A percentile compares a stretch with the other conserved stretches of the same genome.
These are phyloP conservation scores for Populus nigra DNA, from an alignment of 345 rosid species.

Conservation along the genomic window DNA sequence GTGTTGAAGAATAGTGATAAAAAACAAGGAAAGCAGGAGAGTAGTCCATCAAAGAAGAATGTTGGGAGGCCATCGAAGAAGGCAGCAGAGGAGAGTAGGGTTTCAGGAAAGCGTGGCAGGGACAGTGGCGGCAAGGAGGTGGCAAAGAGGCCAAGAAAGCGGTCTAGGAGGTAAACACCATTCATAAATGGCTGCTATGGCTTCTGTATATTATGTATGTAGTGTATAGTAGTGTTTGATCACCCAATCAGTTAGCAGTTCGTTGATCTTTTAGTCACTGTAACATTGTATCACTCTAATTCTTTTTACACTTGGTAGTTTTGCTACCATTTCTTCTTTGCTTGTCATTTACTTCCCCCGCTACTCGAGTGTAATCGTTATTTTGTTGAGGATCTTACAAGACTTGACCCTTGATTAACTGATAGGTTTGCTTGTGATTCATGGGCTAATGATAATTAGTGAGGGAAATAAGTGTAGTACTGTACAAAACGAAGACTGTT, in stretches of 20 bases:
- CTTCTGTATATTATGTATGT: slow-evolving; percentile 4
- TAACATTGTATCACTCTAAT: slow-evolving; percentile 1
- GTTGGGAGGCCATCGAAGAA: slow-evolving; percentile 56
- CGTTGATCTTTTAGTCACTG: neutral
- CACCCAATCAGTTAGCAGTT: neutral
- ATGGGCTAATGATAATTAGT: neutral
- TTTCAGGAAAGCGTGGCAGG: slow-evolving; percentile 52
- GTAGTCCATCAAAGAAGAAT: slow-evolving; percentile 33
- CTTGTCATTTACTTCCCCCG: neutral
- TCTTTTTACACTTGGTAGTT: neutral
- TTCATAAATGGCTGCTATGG: neutral
- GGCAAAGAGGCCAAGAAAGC: slow-evolving; percentile 51
- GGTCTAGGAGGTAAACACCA: slow-evolving; percentile 32
- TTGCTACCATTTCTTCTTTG: neutral
- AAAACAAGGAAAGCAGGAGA: slow-evolving; percentile 32
- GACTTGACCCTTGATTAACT: neutral
- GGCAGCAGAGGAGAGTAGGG: slow-evolving; percentile 18
- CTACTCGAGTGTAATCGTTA: neutral
- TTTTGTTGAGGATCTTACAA: neutral
- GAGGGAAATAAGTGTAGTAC: neutral
- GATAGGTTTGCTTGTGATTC: neutral
- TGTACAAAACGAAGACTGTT: neutral
- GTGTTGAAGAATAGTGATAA: slow-evolving; percentile 29
- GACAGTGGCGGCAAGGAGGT: slow-evolving; percentile 35
- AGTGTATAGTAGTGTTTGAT: neutral